Evolutionary conservation across 768 basidiomycete genomes (phyloP), one percentile per base, ranked within the genome.

Genomic region (Tylopilus balloui): DNA sequence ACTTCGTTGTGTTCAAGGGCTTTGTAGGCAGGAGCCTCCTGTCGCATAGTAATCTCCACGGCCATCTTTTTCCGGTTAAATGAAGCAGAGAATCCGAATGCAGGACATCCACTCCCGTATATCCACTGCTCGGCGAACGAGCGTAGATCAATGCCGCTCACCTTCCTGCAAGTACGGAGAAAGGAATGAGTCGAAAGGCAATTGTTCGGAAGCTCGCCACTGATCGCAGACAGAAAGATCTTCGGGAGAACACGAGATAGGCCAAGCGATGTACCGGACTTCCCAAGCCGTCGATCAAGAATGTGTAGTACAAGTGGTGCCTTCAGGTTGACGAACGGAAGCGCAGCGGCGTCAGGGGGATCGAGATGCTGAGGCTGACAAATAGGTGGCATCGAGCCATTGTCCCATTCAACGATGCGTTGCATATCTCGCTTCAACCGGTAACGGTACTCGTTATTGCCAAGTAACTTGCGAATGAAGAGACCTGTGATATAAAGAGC

Each of bases 111-210:
- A 65, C 89, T 92, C 12, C 94, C 94, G 61, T 93, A 96, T 53
- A 99, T 92, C 96, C 96, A 99, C 66, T 98, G 95, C 61, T 98
- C 93, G n/a, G 92, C 90, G 63, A 99, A 99, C 24, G 81, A 79
- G 47, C 88, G 78, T 20, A 88, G 78, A 62, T 98, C 95, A 15
- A 91, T 86, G 10, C 93, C 91, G 62, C 89, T 90, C 53, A 94
- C 88, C 69, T 94, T 98, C 57, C 94, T 77, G 62, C 94, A 98
- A 37, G 82, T 92, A 50, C 92, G 73, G 51, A 98, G 77, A 70
- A 99, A 98, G 19, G 83, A 79, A 54, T 91, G 86, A 0, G 96
- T 98, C 1, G 92, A 90, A 9, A 99, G 73, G 19, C 83, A 78
- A 63, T 92, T 94, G 60, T 86, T 86, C 23, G 75, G 78, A 60